These are phyloP conservation scores for Solanum pinnatisectum DNA, from an alignment of 257 asterid genomes.

Conservation along the genomic window DNA sequence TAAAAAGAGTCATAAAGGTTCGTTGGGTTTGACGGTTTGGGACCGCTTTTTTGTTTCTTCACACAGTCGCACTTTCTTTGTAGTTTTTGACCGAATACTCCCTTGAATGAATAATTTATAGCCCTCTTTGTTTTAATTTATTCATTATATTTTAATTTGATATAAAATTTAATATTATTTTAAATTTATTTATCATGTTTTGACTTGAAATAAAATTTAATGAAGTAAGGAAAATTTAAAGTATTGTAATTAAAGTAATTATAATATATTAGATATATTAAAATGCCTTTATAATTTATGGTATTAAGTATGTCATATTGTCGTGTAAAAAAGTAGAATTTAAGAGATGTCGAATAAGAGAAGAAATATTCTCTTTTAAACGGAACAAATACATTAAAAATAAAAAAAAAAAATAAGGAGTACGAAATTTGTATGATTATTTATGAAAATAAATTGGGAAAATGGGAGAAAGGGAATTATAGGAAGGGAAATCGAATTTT, in stretches of 20 bases:
- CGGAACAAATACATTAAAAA: neutral
- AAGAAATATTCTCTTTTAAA: neutral
- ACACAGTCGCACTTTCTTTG: neutral
- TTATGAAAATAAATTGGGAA: too few species aligned
- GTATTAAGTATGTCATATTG: too few species aligned
- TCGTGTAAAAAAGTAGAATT: too few species aligned
- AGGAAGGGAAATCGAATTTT: neutral
- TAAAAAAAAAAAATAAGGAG: neutral
- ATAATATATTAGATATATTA: too few species aligned
- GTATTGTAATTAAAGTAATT: too few species aligned
- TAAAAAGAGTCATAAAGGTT: neutral
- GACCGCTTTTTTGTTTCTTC: neutral
- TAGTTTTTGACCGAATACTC: neutral
- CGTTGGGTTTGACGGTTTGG: neutral
- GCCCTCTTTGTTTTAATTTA: neutral
- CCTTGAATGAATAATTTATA: neutral
- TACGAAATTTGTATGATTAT: too few species aligned
- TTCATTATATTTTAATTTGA: neutral
- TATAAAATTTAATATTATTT: neutral
- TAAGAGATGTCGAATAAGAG: too few species aligned
- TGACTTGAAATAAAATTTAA: neutral
- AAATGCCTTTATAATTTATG: too few species aligned
- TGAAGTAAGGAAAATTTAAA: neutral
- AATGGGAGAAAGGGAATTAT: neutral
- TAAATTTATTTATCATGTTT: neutral